Evolutionary conservation across 1,284 basidiomycete species (phyloP), one percentile per base, ranked within the genome.

Genomic region (Neonothopanus nambi): DNA sequence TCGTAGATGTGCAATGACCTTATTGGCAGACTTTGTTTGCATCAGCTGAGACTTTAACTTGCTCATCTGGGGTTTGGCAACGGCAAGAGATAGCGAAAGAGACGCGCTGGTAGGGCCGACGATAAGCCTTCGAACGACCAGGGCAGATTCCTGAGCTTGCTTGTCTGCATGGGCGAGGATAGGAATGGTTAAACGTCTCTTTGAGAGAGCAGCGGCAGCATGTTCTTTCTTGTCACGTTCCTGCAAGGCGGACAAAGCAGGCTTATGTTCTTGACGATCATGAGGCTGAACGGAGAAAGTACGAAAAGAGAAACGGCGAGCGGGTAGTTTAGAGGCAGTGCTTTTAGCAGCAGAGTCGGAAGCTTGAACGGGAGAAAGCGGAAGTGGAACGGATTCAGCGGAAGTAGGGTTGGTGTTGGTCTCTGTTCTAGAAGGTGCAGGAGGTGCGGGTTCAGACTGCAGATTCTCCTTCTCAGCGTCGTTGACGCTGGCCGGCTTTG

Each of bases 11-110:
- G 77, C 72, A 59, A 91, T 89, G 57, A 91, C 74, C 62, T 78
- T 83, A 65, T 83, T 82, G 23, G 88, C 89, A 15, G 78, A 72
- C 66, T 85, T 84, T 21, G 85, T 81, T 42, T 84, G 65, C 58
- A 82, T 71, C 18, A 91, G 79, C 69, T 85, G 80, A 12, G 82
- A 75, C 70, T 90, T 93, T 66, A 87, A 78, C 66, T 85, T 87
- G 64, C 72, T 80, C 54, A 89, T 63, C 62, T 83, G 78, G 12
- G 79, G 72, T 57, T 72, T 76, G 20, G 81, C 75, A 18, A 74
- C 56, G 23, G 67, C 57, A 54, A 71, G 73, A 13, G 71, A 68
- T 48, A 76, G 68, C 58, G 69, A 69, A 9, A 75, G 67, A 11
- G 70, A 59, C 24, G 66, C 64, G 13, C 70, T 60, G 24, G 71